A percentile compares a stretch with the other conserved stretches of the same genome.
Conservation (phyloP, 495 filamentous ascomycete genomes). For the Elasticomyces elasticus region DNA sequence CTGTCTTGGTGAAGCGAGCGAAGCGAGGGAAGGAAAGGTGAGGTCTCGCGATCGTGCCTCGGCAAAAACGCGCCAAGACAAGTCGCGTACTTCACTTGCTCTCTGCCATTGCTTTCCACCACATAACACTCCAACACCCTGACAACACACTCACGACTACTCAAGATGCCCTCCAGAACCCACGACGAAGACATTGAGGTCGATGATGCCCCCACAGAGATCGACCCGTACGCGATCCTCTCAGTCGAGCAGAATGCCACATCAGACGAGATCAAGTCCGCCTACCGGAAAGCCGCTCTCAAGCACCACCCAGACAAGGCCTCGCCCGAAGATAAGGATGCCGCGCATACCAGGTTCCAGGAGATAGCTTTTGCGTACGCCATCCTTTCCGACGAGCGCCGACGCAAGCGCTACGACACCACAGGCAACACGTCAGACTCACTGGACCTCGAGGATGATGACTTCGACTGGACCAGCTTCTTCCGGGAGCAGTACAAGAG, state of each 20-base stretch:
- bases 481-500: slow-evolving; percentile 72
- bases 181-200: slow-evolving; percentile 13
- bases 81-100: background rate
- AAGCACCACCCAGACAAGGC: slow-evolving; percentile 62
- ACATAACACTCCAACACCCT: background rate
- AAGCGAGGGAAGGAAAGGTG: too few species aligned
- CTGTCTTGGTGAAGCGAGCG: background rate
- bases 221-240: slow-evolving; percentile 37
- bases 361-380: slow-evolving; percentile 87
- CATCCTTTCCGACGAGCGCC: slow-evolving; percentile 68
- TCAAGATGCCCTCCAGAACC: slow-evolving; percentile 11
- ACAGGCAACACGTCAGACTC: slow-evolving; percentile 81
- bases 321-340: slow-evolving; percentile 47
- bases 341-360: slow-evolving; percentile 74
- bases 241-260: slow-evolving; percentile 28
- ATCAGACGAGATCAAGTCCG: slow-evolving; percentile 32
- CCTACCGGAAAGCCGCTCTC: slow-evolving; percentile 36
- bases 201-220: slow-evolving; percentile 28
- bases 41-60: background rate
- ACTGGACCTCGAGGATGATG: slow-evolving; percentile 56
- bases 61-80: background rate
- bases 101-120: background rate
- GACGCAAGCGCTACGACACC: slow-evolving; percentile 74
- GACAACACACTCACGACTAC: background rate
- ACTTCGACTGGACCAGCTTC: slow-evolving; percentile 84